Evolutionary conservation across 2,329 filamentous ascomycete species (phyloP), one percentile per base, ranked within the genome.

Genomic region (Hawksworthiomyces lignivorus): DNA sequence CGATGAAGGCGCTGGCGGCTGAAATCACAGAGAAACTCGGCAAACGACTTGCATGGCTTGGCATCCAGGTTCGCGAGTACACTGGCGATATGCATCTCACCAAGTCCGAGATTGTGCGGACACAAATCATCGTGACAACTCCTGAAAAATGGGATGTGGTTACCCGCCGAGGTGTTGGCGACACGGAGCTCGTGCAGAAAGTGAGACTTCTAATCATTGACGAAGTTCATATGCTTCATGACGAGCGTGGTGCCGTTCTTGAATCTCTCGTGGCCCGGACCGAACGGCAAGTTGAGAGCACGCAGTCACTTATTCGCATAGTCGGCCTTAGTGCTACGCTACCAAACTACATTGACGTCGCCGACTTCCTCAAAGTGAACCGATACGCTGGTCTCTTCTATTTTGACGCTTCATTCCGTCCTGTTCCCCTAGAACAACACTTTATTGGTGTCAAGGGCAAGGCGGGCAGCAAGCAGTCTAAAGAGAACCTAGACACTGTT

Each of bases 71-170:
- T 50, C 84, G 92, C 48, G 92, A 98, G 63, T 81, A 94, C 60
- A 98, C 92, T 36, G 92, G 92, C 56, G 92, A 98, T 60, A 98
- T 98, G 92, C 92, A 98, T 58, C 74, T 99, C 43, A 96, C 90
- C 36, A 98, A 98, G 62, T 76, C 87, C 2, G 94, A 98, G 62
- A 95, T 99, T 47, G 75, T 96, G 14, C 82, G 89, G 49, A 98
- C 92, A 0, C 92, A 98, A 58, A 92, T 99, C 52, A 95, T 99
- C 46, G 92, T 98, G 37, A 98, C 94, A 0, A 98, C 92, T 1
- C 92, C 92, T 27, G 92, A 98, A 64, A 98, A 98, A 64, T 98
- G 94, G 94, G 92, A 98, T 60, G 92, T 98, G 1, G 87, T 98
- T 5, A 98, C 92, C 4, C 77, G 92, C 47, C 98, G 97, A 63